Base-by-base conservation (phyloP, 176 grass and related monocot species). In the Avena insularis region DNA sequence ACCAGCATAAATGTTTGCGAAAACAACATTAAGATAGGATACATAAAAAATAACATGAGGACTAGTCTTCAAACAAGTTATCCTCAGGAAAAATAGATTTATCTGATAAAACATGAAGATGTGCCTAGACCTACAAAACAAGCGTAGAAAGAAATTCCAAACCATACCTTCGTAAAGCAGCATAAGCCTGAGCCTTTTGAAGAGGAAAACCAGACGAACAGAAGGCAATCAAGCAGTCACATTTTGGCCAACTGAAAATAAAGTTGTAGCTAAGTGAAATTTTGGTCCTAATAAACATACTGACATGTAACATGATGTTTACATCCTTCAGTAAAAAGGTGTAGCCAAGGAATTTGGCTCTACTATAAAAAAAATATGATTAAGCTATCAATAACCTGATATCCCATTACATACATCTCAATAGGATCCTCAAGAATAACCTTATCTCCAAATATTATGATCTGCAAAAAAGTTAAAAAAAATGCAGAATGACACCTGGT, bases 181-280 rank as follows among this genome's bases (percentile, higher is more conserved):
- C 90, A 91, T 98, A 98, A 66, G 72, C 86, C 92, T 98, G 87
- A 83, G 86, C 89, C 57, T 98, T 98, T 91, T 94, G 33, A 50
- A 98, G 91, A 61, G 97, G 97, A 90, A 91, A 98, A 82, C 97
- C 94, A 83, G 97, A 90, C 11, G 97, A 98, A 87, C 94, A 93
- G 87, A 98, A 98, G 31, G 97, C 97, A 90, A 98, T 93, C 87
- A 98, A 91, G 83, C 97, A 98, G 83, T 98, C 94, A 83, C 94
- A 98, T 50, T 90, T 91, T 91, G 97, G 97, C 97, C 97, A 98
- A 71, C 97, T 98, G 97, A 59, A 91, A 92, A 81, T 86, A 75
- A 86, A 87, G 71, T 49, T 59, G 27, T 67, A 54, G 58, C 49
- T 20, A 81, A 73, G 65, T 87, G 50, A 75, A 38, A 92, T 69